Conservation (phyloP, 495 filamentous ascomycete species). For the Penicillium robsamsonii region DNA sequence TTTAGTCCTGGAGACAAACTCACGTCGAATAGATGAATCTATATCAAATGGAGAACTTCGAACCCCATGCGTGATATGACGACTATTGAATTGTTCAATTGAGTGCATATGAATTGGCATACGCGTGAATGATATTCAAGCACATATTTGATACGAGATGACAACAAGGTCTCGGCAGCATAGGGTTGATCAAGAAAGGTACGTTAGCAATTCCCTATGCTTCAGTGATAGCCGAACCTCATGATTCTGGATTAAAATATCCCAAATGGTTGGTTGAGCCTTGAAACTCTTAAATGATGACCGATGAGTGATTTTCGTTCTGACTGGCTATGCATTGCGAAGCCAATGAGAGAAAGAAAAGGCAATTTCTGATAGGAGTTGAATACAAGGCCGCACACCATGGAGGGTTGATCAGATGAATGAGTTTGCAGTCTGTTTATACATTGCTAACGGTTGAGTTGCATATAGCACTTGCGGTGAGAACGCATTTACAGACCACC, state of each 20-base stretch:
- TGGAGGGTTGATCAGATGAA: background rate
- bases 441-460: background rate
- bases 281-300: background rate
- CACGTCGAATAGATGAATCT: background rate
- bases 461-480: background rate
- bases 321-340: background rate
- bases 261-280: background rate
- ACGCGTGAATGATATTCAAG: background rate
- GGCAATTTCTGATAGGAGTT: background rate
- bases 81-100: background rate
- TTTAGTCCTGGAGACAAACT: background rate
- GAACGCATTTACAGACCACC: background rate
- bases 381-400: background rate
- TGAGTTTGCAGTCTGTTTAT: background rate
- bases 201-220: background rate
- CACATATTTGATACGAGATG: background rate
- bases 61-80: background rate
- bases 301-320: background rate
- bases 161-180: background rate
- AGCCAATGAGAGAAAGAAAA: background rate
- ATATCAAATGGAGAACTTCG: background rate
- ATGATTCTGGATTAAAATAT: background rate
- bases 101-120: background rate
- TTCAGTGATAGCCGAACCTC: background rate
- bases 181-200: background rate